Evolutionary conservation across 2,329 filamentous ascomycete genomes (phyloP), one percentile per base, ranked within the genome.

Genomic region (Curvularia sp.): DNA sequence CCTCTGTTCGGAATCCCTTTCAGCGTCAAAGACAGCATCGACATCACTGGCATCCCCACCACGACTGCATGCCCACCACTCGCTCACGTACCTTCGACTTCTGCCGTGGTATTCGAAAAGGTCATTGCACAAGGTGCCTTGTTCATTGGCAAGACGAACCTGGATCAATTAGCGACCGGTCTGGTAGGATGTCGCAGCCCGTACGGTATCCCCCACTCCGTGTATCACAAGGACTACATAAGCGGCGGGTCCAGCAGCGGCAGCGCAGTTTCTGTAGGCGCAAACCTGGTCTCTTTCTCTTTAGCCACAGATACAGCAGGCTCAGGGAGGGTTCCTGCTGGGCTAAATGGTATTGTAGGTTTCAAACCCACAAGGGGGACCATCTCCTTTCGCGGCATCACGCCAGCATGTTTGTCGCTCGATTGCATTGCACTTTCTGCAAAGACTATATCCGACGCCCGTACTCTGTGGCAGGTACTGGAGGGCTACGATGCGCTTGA

Each of bases 101-200:
- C 86, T 62, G 82, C 84, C 0, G 78, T 81, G 0, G 79, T 84
- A 0, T 83, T 87, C 6, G 70, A 75, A 1, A 83, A 80, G 4
- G 70, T 87, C 10, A 79, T 80, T 13, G 65, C 73, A 2, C 81
- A 83, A 5, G 85, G 85, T 2, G 85, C 83, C 1, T 77, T 88
- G 5, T 83, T 87, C 47, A 77, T 88, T 3, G 86, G 84, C 32
- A 88, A 88, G 68, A 80, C 82, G 0, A 88, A 87, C 60, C 79
- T 88, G 53, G 86, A 89, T 67, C 86, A 88, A 70, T 78, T 88
- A 3, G 86, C 86, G 2, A 88, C 86, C 0, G 86, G 86, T 0
- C 78, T 88, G 2, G 84, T 82, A 12, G 86, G 86, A 15, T 84
- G 82, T 46, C 81, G 85, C 25, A 86, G 83, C 1, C 84, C 85